phyloP scores from a whole-genome alignment of 2,329 filamentous ascomycete species.

The Trichoderma guizhouense region DNA sequence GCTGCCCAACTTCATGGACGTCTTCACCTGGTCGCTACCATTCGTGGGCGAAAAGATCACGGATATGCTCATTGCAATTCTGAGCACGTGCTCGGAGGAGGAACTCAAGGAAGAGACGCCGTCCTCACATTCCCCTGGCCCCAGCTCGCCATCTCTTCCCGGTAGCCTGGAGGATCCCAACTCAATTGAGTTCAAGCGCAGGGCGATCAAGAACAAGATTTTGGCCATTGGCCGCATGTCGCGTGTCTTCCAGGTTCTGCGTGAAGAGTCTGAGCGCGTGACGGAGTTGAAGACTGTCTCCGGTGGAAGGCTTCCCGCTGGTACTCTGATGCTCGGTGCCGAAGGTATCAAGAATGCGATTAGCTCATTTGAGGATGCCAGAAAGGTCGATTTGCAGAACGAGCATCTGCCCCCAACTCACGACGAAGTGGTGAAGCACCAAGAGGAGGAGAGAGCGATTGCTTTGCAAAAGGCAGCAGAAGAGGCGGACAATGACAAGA shows the following conservation, averaged over 20 bases:
- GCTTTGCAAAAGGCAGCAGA: slow-evolving; percentile 81
- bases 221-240: slow-evolving; percentile 94
- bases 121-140: slow-evolving; percentile 65
- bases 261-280: slow-evolving; percentile 94
- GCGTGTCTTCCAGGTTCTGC: slow-evolving; percentile 95
- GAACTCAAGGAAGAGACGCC: slow-evolving; percentile 86
- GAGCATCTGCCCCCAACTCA: slow-evolving; percentile 88
- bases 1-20: slow-evolving; percentile 99
- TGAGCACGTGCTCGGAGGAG: slow-evolving; percentile 99
- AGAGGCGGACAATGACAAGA: slow-evolving; percentile 89
- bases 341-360: slow-evolving; percentile 99
- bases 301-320: slow-evolving; percentile 86
- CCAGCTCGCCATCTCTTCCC: slow-evolving; percentile 65
- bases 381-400: slow-evolving; percentile 96
- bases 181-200: slow-evolving; percentile 87
- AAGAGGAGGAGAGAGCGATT: slow-evolving; percentile 74
- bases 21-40: slow-evolving; percentile 99
- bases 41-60: slow-evolving; percentile 99
- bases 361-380: slow-evolving; percentile 91
- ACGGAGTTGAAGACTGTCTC: slow-evolving; percentile 97
- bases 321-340: slow-evolving; percentile 95
- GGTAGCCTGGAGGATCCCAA: slow-evolving; percentile 64
- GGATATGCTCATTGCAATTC: slow-evolving; percentile 97
- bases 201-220: slow-evolving; percentile 99
- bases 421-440: slow-evolving; percentile 83